These are phyloP conservation scores for Dactylellina cionopaga DNA, from an alignment of 2,329 filamentous ascomycete genomes.

Conservation along the genomic window DNA sequence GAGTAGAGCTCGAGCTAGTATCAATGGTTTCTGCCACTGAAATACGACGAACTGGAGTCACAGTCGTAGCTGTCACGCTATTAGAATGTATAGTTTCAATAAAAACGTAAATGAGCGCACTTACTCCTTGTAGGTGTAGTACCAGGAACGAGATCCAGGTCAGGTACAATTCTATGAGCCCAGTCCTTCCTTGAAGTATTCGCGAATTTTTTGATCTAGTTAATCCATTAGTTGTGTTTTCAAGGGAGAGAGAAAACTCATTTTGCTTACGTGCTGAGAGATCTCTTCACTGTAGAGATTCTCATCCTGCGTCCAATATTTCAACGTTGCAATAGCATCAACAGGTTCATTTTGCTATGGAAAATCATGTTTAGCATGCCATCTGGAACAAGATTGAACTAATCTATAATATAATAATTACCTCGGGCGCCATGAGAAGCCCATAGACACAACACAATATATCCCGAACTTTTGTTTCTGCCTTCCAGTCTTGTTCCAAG, in stretches of 20 bases:
- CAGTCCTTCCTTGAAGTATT: slow-evolving; percentile 42
- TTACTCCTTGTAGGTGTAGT: slow-evolving; percentile 30
- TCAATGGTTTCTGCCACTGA: slow-evolving; percentile 30
- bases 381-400: not conserved
- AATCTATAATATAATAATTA: slow-evolving; percentile 4
- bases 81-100: slow-evolving; percentile 1
- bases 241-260: not conserved
- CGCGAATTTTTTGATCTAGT: slow-evolving; percentile 48
- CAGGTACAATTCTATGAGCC: slow-evolving; percentile 43
- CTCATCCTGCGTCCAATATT: slow-evolving; percentile 54
- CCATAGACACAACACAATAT: slow-evolving; percentile 55
- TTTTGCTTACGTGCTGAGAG: slow-evolving; percentile 52
- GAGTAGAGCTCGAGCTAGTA: not conserved
- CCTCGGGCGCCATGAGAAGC: slow-evolving; percentile 54
- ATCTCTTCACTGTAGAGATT: slow-evolving; percentile 53
- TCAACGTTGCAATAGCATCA: slow-evolving; percentile 53
- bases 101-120: not conserved
- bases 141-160: slow-evolving; percentile 38
- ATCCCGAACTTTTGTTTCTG: slow-evolving; percentile 51
- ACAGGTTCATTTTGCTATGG: slow-evolving; percentile 50
- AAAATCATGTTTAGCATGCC: not conserved
- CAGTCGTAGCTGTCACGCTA: slow-evolving; percentile 39
- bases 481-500: slow-evolving; percentile 55
- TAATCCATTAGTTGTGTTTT: not conserved
- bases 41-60: slow-evolving; percentile 30